phyloP scores from a whole-genome alignment of 139 green algal genomes.

The Micractinium sp. region DNA sequence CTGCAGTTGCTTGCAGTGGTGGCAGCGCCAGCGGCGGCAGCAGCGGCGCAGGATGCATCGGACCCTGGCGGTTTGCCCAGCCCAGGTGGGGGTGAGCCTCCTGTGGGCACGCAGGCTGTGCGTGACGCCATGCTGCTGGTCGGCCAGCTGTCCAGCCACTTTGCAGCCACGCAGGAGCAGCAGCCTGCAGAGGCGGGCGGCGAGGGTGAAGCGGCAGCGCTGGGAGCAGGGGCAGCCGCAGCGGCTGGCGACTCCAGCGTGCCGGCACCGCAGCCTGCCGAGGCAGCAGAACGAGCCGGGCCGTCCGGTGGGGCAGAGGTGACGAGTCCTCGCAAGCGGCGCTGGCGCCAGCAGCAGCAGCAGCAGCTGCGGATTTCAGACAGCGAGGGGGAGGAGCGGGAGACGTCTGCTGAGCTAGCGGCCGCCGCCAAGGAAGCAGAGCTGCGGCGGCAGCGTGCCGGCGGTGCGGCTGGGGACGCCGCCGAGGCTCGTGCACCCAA shows the following conservation, averaged over 20 bases:
- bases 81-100: neutral
- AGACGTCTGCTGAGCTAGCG: neutral
- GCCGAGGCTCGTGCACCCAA: neutral
- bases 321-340: neutral
- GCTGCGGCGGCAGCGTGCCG: neutral
- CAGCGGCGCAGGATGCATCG: neutral
- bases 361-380: neutral
- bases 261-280: neutral
- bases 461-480: neutral
- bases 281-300: neutral
- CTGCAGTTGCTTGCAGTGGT: neutral
- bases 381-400: conserved; percentile 13
- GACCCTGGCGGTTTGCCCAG: neutral
- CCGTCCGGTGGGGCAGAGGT: neutral
- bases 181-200: neutral
- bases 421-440: neutral
- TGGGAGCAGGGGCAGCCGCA: neutral
- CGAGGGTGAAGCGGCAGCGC: neutral
- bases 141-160: neutral
- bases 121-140: neutral
- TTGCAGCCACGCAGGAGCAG: conserved; percentile 17
- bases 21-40: neutral
- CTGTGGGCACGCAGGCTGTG: conserved; percentile 13
- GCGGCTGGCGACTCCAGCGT: too few species aligned
- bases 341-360: conserved; percentile 25